These are phyloP conservation scores for Piedraia hortae DNA, from an alignment of 2,329 filamentous ascomycete species.

Conservation along the genomic window DNA sequence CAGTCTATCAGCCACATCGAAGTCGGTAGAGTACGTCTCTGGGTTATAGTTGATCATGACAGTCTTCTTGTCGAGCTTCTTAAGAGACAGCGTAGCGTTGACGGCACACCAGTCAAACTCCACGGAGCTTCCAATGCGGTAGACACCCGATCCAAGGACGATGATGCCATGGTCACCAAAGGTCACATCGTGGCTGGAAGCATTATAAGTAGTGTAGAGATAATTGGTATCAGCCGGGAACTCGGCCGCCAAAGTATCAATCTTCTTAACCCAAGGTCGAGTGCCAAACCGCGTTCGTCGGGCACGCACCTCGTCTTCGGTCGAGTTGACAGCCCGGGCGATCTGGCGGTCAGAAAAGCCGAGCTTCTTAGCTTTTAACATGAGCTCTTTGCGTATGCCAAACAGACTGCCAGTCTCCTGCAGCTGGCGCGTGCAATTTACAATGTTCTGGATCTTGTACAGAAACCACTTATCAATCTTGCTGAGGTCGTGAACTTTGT, in stretches of 20 bases:
- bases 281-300: constrained; percentile 66
- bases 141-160: constrained; percentile 80
- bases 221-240: constrained; percentile 92
- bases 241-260: constrained; percentile 89
- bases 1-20: constrained; percentile 65
- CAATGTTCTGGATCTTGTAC: constrained; percentile 93
- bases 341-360: constrained; percentile 97
- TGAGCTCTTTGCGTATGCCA: constrained; percentile 62
- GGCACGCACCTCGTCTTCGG: constrained; percentile 72
- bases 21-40: constrained; percentile 61
- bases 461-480: constrained; percentile 99
- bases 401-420: constrained; percentile 59
- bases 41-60: constrained; percentile 90
- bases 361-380: constrained; percentile 84
- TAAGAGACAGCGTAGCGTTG: constrained; percentile 58
- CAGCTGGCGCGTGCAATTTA: constrained; percentile 66
- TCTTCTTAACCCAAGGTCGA: constrained; percentile 90
- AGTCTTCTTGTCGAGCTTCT: constrained; percentile 79
- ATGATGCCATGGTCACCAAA: constrained; percentile 82
- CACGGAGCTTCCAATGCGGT: constrained; percentile 89
- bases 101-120: constrained; percentile 99
- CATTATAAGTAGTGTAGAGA: constrained; percentile 94
- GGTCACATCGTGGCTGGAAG: constrained; percentile 68
- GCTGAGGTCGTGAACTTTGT: constrained; percentile 72
- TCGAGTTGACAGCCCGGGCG: constrained; percentile 54